These are phyloP conservation scores for Shiraia bambusicola DNA, from an alignment of 2,329 filamentous ascomycete genomes.

Conservation along the genomic window DNA sequence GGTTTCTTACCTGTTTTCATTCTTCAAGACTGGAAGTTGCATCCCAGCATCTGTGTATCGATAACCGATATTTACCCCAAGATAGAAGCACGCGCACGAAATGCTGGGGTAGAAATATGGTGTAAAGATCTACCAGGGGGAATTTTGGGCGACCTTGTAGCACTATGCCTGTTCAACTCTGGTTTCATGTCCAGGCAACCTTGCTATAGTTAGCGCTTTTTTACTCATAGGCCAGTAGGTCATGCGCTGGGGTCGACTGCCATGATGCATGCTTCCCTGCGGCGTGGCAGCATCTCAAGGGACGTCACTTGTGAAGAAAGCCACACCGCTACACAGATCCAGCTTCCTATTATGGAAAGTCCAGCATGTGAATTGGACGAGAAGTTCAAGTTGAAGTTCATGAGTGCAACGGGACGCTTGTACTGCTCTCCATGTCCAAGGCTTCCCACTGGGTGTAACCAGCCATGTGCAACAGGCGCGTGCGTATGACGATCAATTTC, in stretches of 20 bases:
- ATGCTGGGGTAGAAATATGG: constrained; percentile 3
- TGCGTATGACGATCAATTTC: not conserved
- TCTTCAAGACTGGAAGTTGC: not conserved
- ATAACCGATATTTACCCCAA: too few species aligned
- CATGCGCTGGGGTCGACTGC: constrained; percentile 14
- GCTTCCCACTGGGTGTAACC: not conserved
- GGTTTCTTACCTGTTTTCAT: not conserved
- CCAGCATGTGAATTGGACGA: not conserved
- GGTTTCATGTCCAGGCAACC: not conserved
- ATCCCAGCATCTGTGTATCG: too few species aligned
- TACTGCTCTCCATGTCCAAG: too few species aligned
- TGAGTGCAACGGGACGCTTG: not conserved
- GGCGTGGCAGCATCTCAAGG: not conserved
- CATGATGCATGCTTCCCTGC: constrained; percentile 12
- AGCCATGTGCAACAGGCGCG: not conserved
- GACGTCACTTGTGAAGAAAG: constrained; percentile 3
- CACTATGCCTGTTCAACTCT: not conserved
- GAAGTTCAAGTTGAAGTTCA: not conserved
- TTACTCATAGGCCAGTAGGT: constrained; percentile 3
- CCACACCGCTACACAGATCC: not conserved
- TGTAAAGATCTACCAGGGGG: constrained; percentile 1
- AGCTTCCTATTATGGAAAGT: not conserved
- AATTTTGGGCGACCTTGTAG: constrained; percentile 1
- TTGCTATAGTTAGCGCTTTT: not conserved
- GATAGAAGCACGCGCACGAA: not conserved